Percentiles rank a stretch among this genome's conserved stretches.
phyloP scores from a whole-genome alignment of 345 rosid species.

The Rubroshorea leprosula region DNA sequence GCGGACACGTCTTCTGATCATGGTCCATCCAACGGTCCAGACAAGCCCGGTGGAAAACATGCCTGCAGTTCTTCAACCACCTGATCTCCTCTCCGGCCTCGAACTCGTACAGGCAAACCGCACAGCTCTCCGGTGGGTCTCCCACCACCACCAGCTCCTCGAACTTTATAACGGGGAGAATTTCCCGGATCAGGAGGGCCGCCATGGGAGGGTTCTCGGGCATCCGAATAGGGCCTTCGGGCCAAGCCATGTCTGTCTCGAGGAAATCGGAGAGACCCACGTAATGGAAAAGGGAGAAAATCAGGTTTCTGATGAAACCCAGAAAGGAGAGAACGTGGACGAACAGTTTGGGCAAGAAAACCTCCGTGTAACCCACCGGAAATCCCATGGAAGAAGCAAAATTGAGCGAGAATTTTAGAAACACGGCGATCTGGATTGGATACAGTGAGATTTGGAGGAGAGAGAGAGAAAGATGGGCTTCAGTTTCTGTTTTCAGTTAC shows the following conservation, averaged over 20 bases:
- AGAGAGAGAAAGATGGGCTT: constrained; percentile 3
- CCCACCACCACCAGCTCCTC: constrained; percentile 35
- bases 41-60: constrained; percentile 74
- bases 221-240: constrained; percentile 32
- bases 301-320: constrained; percentile 47
- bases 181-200: constrained; percentile 72
- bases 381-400: constrained; percentile 52
- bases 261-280: constrained; percentile 79
- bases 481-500: constrained; percentile 23
- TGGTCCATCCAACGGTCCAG: constrained; percentile 97
- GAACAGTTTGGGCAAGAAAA: constrained; percentile 60
- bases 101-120: constrained; percentile 76
- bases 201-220: constrained; percentile 46
- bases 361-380: constrained; percentile 74
- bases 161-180: constrained; percentile 63
- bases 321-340: constrained; percentile 61
- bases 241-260: constrained; percentile 58
- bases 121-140: constrained; percentile 65
- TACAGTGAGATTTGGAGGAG: not conserved
- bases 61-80: constrained; percentile 71
- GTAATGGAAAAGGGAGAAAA: constrained; percentile 43
- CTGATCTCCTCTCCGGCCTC: constrained; percentile 71
- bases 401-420: not conserved
- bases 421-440: too few relatives aligned
- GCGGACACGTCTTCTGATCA: constrained; percentile 81